phyloP scores from a whole-genome alignment of 805 yeast genomes.

The Lipomyces sp. region DNA sequence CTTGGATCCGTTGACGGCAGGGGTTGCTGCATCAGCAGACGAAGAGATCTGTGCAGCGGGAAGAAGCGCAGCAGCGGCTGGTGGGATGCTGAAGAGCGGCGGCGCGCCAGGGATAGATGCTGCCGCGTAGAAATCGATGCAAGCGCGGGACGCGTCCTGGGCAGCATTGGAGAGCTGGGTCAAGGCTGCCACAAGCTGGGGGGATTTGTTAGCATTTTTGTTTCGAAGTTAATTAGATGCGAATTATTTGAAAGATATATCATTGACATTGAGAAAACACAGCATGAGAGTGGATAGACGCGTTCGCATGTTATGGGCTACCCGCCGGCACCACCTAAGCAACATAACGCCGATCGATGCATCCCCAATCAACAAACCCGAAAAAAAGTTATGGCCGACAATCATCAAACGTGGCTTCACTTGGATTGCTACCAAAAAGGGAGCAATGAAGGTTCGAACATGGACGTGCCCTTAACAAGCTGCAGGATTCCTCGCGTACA shows the following conservation, averaged over 20 bases:
- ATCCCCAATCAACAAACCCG: background rate
- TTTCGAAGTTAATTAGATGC: too few relatives aligned
- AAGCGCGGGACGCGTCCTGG: conserved; percentile 35
- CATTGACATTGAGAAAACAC: background rate
- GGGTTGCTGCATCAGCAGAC: conserved; percentile 39
- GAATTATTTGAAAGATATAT: background rate
- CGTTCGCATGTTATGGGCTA: background rate
- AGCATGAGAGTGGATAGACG: background rate
- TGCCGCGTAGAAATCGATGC: conserved; percentile 32
- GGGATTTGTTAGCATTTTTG: background rate
- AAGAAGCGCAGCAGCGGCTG: conserved; percentile 37
- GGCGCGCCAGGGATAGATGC: conserved; percentile 44
- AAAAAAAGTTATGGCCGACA: background rate
- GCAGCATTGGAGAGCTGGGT: conserved; percentile 35
- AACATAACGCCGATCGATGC: background rate
- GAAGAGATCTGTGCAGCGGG: conserved; percentile 30
- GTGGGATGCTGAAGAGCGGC: conserved; percentile 43
- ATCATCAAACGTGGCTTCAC: background rate
- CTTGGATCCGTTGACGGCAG: conserved; percentile 28
- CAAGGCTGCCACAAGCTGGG: conserved; percentile 36
- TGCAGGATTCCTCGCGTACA: background rate
- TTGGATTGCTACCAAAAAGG: background rate
- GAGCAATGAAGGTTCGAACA: background rate
- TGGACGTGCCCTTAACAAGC: background rate
- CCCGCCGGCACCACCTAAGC: background rate